These are phyloP conservation scores for Ustilago trichophora DNA, from an alignment of 1,284 basidiomycete genomes.

Conservation along the genomic window DNA sequence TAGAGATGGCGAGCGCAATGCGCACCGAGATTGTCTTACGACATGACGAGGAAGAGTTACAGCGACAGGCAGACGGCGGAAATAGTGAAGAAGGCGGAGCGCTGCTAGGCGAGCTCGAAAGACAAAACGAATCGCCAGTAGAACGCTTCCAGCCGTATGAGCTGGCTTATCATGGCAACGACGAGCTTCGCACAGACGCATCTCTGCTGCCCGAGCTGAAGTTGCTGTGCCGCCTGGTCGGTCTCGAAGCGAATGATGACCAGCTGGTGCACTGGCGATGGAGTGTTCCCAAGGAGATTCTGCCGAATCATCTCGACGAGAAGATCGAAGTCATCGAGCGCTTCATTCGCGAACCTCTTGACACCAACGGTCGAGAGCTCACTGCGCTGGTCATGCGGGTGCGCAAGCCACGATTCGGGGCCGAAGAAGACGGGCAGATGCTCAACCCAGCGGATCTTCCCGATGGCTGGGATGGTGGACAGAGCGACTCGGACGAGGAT, in stretches of 20 bases:
- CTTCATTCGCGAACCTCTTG: slow-evolving; percentile 55
- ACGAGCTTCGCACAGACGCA: slow-evolving; percentile 51
- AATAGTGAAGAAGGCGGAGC: slow-evolving; percentile 4
- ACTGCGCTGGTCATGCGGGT: slow-evolving; percentile 47
- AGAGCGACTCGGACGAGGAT: slow-evolving; percentile 44
- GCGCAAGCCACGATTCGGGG: slow-evolving; percentile 34
- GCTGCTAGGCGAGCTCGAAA: slow-evolving; percentile 28
- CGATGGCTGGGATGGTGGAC: slow-evolving; percentile 27
- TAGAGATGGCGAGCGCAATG: slow-evolving; percentile 58
- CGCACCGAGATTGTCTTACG: slow-evolving; percentile 46
- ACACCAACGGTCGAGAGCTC: slow-evolving; percentile 42
- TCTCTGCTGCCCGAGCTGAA: slow-evolving; percentile 57
- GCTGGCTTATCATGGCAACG: slow-evolving; percentile 38
- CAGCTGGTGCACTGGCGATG: slow-evolving; percentile 53
- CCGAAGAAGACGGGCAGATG: slow-evolving; percentile 1
- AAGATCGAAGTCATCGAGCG: slow-evolving; percentile 59
- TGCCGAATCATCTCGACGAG: slow-evolving; percentile 52
- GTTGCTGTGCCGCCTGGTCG: slow-evolving; percentile 60
- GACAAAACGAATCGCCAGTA: slow-evolving; percentile 29
- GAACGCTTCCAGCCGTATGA: slow-evolving; percentile 39
- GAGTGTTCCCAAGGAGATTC: slow-evolving; percentile 49
- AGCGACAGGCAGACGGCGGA: slow-evolving; percentile 5
- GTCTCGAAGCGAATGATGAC: slow-evolving; percentile 47
- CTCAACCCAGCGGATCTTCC: slow-evolving; percentile 30
- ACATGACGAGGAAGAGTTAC: slow-evolving; percentile 28